phyloP scores from a whole-genome alignment of 176 grass and related monocot species.

The bread wheat (Triticum aestivum) region DNA sequence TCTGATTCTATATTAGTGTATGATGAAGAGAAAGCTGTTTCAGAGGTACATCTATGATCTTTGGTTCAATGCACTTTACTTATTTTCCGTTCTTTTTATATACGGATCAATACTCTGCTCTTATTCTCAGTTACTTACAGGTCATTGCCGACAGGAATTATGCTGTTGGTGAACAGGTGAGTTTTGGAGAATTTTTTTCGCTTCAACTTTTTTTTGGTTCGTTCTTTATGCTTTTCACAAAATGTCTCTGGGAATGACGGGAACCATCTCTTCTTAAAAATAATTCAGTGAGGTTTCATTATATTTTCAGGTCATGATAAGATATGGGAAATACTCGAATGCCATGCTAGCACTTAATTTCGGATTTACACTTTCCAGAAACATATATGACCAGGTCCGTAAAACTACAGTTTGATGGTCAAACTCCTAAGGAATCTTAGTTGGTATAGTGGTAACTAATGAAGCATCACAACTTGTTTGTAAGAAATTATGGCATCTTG shows the following conservation, averaged over 20 bases:
- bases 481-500: neutral
- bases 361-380: constrained; percentile 76
- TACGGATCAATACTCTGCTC: neutral
- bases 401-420: constrained; percentile 5
- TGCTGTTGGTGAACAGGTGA: constrained; percentile 70
- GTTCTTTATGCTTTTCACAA: neutral
- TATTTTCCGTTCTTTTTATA: neutral
- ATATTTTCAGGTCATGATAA: constrained; percentile 73
- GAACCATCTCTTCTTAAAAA: neutral
- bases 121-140: constrained; percentile 32
- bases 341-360: constrained; percentile 63
- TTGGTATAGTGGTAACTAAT: neutral
- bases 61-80: neutral
- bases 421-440: neutral
- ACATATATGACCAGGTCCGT: constrained; percentile 73
- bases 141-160: constrained; percentile 67
- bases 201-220: neutral
- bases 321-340: constrained; percentile 82
- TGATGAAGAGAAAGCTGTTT: constrained; percentile 56
- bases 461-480: neutral
- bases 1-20: constrained; percentile 55
- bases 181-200: neutral
- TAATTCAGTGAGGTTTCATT: neutral
- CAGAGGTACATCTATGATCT: constrained; percentile 52
- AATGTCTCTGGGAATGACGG: neutral